Percentiles rank a stretch among this genome's conserved stretches.
These are phyloP conservation scores for Basipetospora chlamydospora DNA, from an alignment of 2,329 filamentous ascomycete species.

Conservation along the genomic window DNA sequence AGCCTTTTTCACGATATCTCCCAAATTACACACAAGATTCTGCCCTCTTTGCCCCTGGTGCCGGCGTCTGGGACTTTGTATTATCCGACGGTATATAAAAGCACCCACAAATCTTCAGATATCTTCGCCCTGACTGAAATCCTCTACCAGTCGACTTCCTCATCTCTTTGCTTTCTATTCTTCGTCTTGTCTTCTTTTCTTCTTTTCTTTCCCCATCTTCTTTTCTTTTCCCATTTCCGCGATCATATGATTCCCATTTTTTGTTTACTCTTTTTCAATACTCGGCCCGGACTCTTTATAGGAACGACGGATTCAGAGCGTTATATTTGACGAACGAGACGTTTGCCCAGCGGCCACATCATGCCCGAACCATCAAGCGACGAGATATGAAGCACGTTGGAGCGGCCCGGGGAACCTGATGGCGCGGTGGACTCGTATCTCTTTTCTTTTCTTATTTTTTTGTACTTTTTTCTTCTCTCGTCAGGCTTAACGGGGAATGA, in stretches of 20 bases:
- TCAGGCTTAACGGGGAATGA: no score
- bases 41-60: not conserved
- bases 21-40: no score
- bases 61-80: not conserved
- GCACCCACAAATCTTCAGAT: not conserved
- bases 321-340: no score
- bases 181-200: not conserved
- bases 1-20: constrained; percentile 12
- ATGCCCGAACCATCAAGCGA: no score
- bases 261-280: not conserved
- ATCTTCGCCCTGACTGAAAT: no score
- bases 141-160: constrained; percentile 1
- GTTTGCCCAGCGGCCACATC: no score
- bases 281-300: no score
- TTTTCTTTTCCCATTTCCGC: constrained; percentile 4
- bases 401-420: no score
- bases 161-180: constrained; percentile 3
- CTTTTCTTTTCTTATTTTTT: not conserved
- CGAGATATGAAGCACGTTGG: no score
- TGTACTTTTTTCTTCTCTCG: no score
- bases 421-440: no score
- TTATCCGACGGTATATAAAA: not conserved
- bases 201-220: not conserved
- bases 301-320: no score
- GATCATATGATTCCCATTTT: constrained; percentile 3